These are phyloP conservation scores for Chalara sp. DNA, from an alignment of 2,329 filamentous ascomycete species.

Conservation along the genomic window DNA sequence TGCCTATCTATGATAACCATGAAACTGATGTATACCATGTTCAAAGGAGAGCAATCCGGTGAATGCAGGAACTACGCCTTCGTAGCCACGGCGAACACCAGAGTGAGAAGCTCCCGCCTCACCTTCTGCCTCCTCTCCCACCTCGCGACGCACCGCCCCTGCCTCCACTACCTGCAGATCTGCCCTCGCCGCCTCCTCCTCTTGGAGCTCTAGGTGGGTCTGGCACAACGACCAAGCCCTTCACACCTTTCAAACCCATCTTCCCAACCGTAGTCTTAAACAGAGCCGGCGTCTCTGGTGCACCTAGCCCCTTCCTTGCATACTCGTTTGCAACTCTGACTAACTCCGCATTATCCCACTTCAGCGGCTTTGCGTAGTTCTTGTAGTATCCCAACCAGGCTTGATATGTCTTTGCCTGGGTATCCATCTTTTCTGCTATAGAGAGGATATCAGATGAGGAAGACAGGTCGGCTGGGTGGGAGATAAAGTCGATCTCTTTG, in stretches of 20 bases:
- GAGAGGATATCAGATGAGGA: slow-evolving; percentile 30
- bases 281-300: slow-evolving; percentile 40
- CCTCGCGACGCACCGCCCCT: slow-evolving; percentile 9
- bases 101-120: no score
- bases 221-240: slow-evolving; percentile 40
- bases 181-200: slow-evolving; percentile 14
- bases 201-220: slow-evolving; percentile 30
- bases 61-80: no score
- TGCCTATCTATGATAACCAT: no score
- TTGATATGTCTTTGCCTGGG: slow-evolving; percentile 45
- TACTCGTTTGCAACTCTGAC: slow-evolving; percentile 45
- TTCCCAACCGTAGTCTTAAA: slow-evolving; percentile 43
- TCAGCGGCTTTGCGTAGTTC: slow-evolving; percentile 36
- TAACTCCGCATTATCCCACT: slow-evolving; percentile 29
- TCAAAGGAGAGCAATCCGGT: no score
- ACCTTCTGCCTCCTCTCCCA: slow-evolving; percentile 7
- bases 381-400: slow-evolving; percentile 51
- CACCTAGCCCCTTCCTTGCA: slow-evolving; percentile 40
- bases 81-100: no score
- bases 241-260: slow-evolving; percentile 49
- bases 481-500: slow-evolving; percentile 46
- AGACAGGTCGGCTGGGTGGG: slow-evolving; percentile 39
- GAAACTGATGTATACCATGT: no score
- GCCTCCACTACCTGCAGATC: slow-evolving; percentile 11
- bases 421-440: slow-evolving; percentile 38